These are phyloP conservation scores for Arthroderma uncinatum DNA, from an alignment of 2,329 filamentous ascomycete species.

Conservation along the genomic window DNA sequence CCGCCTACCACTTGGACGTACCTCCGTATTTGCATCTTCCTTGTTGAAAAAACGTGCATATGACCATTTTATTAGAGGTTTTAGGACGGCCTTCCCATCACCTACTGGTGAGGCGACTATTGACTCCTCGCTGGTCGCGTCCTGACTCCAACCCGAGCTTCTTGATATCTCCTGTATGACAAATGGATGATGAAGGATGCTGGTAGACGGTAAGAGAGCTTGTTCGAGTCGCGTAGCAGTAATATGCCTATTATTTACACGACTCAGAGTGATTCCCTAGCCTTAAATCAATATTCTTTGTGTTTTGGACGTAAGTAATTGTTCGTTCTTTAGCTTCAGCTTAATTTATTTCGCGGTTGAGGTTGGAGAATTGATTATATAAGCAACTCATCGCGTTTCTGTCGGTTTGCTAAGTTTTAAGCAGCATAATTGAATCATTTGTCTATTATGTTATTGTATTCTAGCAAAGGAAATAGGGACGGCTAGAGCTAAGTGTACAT, in stretches of 20 bases:
- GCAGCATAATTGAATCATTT: neutral
- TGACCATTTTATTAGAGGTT: slow-evolving; percentile 24
- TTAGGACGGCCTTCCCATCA: neutral
- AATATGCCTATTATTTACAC: too few species aligned
- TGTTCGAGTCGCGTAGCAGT: too few species aligned
- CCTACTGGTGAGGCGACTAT: neutral
- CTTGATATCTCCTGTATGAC: neutral
- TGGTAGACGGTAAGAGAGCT: too few species aligned
- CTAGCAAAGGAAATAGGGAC: neutral
- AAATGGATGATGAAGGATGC: neutral
- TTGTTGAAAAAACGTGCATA: slow-evolving; percentile 56
- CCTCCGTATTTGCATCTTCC: slow-evolving; percentile 56
- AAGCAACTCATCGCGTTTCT: too few species aligned
- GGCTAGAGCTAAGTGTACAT: neutral
- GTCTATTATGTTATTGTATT: neutral
- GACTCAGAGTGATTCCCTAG: too few species aligned
- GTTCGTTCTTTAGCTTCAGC: too few species aligned
- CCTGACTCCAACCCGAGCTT: neutral
- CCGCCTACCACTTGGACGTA: slow-evolving; percentile 25
- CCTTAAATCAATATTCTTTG: too few species aligned
- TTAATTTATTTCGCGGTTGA: too few species aligned
- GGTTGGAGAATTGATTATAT: too few species aligned
- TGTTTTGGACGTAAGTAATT: too few species aligned
- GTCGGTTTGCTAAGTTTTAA: too few species aligned
- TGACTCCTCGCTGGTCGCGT: neutral